Evolutionary conservation across 1,139 yeast genomes (phyloP), one percentile per base, ranked within the genome.

Genomic region (Scheffersomyces lignicola): DNA sequence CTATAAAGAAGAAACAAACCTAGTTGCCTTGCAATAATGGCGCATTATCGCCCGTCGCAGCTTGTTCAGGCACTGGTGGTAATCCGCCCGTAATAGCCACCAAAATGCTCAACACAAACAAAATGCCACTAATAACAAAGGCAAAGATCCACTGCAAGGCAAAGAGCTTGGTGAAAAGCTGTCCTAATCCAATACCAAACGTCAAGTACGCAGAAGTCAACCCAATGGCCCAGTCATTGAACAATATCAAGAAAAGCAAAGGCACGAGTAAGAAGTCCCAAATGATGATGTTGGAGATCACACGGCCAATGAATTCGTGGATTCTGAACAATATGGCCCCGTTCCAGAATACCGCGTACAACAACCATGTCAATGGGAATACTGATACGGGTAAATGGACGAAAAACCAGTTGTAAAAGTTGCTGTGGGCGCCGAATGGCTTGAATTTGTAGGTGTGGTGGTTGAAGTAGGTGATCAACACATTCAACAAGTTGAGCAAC

Each of bases 71-170:
- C 33, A 14, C 12, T 4, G 18, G 25, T 21, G 29, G 47, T 30
- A 45, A 36, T 10, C 43, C 44, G 14, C 55, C 65, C 27, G 54
- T 50, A 34, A 60, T 45, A 16, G 80, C 68, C 13, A 71, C 69
- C 18, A 73, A 54, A 27, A 76, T 40, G 14, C 81, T 66, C 36
- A 71, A 54, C 18, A 78, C 49, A 40, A 78, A 67, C 54, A 82
- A 70, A 25, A 68, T 36, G 9, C 76, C 80, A 10, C 84, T 64
- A 45, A 84, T 83, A 37, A 74, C 59, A 46, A 83, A 78, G 7
- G 89, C 94, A 64, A 85, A 85, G 45, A 83, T 77, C 95, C 95
- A 86, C 62, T 85, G 95, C 42, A 85, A 69, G 3, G 92, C 92
- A 63, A 85, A 72, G 20, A 76, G 65, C 62, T 77, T 83, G 37